Percentiles rank a stretch among this genome's conserved stretches.
phyloP scores from a whole-genome alignment of 345 rosid species.

The Euclidium syriacum region DNA sequence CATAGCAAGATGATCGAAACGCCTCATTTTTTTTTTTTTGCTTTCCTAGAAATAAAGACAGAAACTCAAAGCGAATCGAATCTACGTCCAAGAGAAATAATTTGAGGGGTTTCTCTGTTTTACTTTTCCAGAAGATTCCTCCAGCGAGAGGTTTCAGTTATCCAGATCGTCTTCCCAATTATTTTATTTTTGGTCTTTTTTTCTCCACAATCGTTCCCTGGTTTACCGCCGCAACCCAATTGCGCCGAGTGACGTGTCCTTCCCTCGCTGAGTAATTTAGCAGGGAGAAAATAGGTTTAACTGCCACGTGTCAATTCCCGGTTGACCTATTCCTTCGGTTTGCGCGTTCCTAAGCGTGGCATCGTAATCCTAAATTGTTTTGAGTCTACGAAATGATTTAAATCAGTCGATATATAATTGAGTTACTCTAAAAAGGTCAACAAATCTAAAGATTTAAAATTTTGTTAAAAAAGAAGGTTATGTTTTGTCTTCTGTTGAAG shows the following conservation, averaged over 20 bases:
- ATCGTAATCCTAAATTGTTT: too few relatives aligned
- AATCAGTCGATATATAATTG: too few relatives aligned
- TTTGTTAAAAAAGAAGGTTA: too few relatives aligned
- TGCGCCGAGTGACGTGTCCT: background rate
- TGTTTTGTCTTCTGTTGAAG: too few relatives aligned
- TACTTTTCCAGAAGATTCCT: background rate
- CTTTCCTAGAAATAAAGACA: background rate
- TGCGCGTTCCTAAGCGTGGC: background rate
- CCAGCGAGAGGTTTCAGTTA: slow-evolving; percentile 3
- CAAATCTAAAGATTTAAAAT: too few relatives aligned
- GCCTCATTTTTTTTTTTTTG: slow-evolving; percentile 37
- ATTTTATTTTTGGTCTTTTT: background rate
- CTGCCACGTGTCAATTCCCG: background rate
- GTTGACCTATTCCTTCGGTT: background rate
- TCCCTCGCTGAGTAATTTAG: background rate
- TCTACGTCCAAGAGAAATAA: background rate
- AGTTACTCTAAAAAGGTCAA: too few relatives aligned
- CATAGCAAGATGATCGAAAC: slow-evolving; percentile 60
- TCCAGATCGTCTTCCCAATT: background rate
- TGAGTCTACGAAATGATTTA: too few relatives aligned
- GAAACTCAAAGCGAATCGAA: background rate
- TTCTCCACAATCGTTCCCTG: background rate
- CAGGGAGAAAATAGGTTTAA: background rate
- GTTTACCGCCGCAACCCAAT: background rate
- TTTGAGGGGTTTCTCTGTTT: background rate